Conservation (phyloP, 441 rosid genomes). For the Erodium moschatum region DNA sequence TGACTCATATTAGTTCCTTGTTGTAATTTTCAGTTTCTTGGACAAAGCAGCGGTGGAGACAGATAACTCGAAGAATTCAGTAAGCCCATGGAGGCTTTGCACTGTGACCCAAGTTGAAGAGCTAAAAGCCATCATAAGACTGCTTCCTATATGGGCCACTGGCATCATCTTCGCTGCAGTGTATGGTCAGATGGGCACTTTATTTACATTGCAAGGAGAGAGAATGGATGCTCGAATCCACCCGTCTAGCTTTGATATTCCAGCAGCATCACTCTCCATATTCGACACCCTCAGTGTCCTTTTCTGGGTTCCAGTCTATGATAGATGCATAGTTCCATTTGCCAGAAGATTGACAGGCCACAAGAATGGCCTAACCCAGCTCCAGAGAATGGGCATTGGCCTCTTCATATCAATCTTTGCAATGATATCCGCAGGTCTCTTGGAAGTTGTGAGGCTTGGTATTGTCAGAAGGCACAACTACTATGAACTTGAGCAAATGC, state of each 20-base stretch:
- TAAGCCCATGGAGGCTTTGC: conserved; percentile 69
- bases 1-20: background rate
- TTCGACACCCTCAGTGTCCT: conserved; percentile 80
- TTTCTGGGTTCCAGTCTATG: conserved; percentile 83
- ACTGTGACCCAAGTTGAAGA: conserved; percentile 90
- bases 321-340: conserved; percentile 53
- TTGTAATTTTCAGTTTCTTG: conserved; percentile 45
- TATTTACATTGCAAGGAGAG: conserved; percentile 86
- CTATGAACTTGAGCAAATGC: conserved; percentile 50
- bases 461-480: conserved; percentile 43
- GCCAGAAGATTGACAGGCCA: conserved; percentile 64
- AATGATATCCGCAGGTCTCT: conserved; percentile 56
- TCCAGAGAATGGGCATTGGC: conserved; percentile 87
- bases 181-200: conserved; percentile 73
- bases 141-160: conserved; percentile 83
- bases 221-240: conserved; percentile 80
- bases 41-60: conserved; percentile 91
- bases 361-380: conserved; percentile 82
- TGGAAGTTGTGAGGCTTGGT: conserved; percentile 55
- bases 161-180: conserved; percentile 78
- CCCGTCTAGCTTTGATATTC: conserved; percentile 49
- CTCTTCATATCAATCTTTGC: conserved; percentile 66
- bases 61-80: conserved; percentile 38
- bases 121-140: conserved; percentile 57
- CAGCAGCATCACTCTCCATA: conserved; percentile 82